These are phyloP conservation scores for Lipomyces orientalis DNA, from an alignment of 805 yeast species.

Conservation along the genomic window DNA sequence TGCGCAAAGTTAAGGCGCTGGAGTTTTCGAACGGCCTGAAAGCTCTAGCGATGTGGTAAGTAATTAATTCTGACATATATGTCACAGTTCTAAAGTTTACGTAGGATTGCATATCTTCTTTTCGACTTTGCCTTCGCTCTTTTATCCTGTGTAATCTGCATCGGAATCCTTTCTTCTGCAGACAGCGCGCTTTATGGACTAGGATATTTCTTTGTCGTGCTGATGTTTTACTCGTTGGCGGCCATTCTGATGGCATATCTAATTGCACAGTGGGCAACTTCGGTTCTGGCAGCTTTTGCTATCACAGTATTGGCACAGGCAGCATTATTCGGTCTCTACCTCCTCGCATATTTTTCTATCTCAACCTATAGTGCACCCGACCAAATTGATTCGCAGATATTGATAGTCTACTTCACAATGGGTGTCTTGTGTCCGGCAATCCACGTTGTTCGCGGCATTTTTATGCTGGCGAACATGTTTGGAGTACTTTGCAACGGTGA, in stretches of 20 bases:
- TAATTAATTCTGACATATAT: not conserved
- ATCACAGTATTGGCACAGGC: constrained; percentile 43
- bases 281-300: constrained; percentile 48
- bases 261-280: constrained; percentile 41
- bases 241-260: constrained; percentile 40
- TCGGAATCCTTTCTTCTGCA: constrained; percentile 39
- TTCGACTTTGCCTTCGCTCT: constrained; percentile 38
- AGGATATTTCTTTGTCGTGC: constrained; percentile 43
- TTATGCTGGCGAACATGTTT: constrained; percentile 43
- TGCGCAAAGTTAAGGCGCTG: constrained; percentile 44
- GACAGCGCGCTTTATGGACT: constrained; percentile 36
- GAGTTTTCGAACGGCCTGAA: constrained; percentile 47
- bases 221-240: constrained; percentile 42
- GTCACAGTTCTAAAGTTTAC: not conserved
- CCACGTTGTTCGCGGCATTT: constrained; percentile 41
- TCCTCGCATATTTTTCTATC: constrained; percentile 41
- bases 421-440: constrained; percentile 41
- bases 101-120: constrained; percentile 38
- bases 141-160: constrained; percentile 36
- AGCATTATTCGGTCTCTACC: constrained; percentile 41
- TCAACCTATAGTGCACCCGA: constrained; percentile 41
- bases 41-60: constrained; percentile 43
- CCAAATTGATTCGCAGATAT: constrained; percentile 33
- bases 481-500: constrained; percentile 41
- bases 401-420: constrained; percentile 41